Evolutionary conservation across 768 basidiomycete genomes (phyloP), one percentile per base, ranked within the genome.

Genomic region (Boletus coccyginus): DNA sequence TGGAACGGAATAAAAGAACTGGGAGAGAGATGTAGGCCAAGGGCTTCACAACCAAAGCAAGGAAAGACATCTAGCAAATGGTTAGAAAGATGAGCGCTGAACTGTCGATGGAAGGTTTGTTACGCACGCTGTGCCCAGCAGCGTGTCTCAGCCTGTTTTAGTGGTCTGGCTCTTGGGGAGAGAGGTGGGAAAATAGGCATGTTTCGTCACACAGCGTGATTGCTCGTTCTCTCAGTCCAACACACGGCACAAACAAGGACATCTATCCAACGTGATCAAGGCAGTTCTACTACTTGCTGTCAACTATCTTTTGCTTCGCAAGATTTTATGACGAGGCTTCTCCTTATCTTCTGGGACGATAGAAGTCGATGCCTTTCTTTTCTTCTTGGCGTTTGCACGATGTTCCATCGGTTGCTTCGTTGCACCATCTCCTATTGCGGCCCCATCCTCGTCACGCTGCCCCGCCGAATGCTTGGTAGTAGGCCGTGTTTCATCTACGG

Each of bases 1-100:
- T 74, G 42, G 81, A 80, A 45, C 84, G 83, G 36, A 88, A 76
- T 46, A 90, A 70, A 63, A 91, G 73, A 58, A 85, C 65, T 1
- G 91, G 91, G 33, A 92, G 77, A 31, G 90, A 90, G 57, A 89
- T 62, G 66, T 92, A 93, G 46, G 86, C 90, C 51, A 92, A 71
- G 6, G 90, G 85, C 69, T 83, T 87, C 70, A 90, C 69, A 56
- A 90, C 56, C 52, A 77, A 74, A 46, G 78, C 65, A 63, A 90
- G 66, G 65, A 87, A 75, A 59, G 85, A 85, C 90, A 91, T 91
- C 60, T 59, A 65, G 63, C 55, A 60, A 52, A 55, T 47, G 50
- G 50, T 60, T 24, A 46, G 46, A 21, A 52, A 58, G 51, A 45
- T 27, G 47, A 56, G 43, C 21, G 21, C 21, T 21, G 21, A 21